phyloP scores from a whole-genome alignment of 345 rosid species.

The Cardiospermum halicacabum region DNA sequence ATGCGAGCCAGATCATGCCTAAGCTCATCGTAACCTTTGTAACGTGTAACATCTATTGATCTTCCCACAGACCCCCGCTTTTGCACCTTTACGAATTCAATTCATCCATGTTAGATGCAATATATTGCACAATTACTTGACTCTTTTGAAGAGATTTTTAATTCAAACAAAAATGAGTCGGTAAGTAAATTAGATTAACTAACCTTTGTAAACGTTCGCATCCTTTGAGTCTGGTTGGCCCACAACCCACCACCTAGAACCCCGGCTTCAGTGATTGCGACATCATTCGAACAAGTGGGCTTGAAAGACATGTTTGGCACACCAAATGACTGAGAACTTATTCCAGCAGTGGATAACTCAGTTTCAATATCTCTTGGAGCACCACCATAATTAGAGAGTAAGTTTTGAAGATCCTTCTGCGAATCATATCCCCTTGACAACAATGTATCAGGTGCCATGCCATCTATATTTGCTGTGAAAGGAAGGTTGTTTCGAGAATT shows the following conservation, averaged over 20 bases:
- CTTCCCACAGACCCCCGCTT: slow-evolving; percentile 97
- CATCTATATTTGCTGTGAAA: slow-evolving; percentile 54
- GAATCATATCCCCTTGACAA: slow-evolving; percentile 84
- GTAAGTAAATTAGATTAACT: slow-evolving; percentile 10
- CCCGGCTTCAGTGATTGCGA: slow-evolving; percentile 67
- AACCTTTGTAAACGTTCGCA: slow-evolving; percentile 97
- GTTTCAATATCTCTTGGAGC: slow-evolving; percentile 80
- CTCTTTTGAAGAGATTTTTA: too few species aligned
- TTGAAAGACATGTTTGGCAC: slow-evolving; percentile 76
- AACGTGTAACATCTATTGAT: slow-evolving; percentile 89
- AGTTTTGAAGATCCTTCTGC: slow-evolving; percentile 91
- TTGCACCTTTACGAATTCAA: slow-evolving; percentile 62
- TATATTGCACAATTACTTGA: too few species aligned
- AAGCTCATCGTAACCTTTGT: slow-evolving; percentile 73
- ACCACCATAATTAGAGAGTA: slow-evolving; percentile 78
- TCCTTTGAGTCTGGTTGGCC: slow-evolving; percentile 79
- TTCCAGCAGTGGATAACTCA: slow-evolving; percentile 80
- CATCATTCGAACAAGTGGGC: slow-evolving; percentile 68
- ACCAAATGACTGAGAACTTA: slow-evolving; percentile 88
- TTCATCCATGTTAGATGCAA: neutral
- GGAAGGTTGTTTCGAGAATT: slow-evolving; percentile 61
- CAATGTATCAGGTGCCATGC: slow-evolving; percentile 69
- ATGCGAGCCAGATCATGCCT: slow-evolving; percentile 84
- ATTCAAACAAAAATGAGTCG: neutral
- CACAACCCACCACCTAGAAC: slow-evolving; percentile 75